A percentile compares a stretch with the other conserved stretches of the same genome.
Conservation (phyloP, 2,329 filamentous ascomycete species). For the Monosporascus ibericus region DNA sequence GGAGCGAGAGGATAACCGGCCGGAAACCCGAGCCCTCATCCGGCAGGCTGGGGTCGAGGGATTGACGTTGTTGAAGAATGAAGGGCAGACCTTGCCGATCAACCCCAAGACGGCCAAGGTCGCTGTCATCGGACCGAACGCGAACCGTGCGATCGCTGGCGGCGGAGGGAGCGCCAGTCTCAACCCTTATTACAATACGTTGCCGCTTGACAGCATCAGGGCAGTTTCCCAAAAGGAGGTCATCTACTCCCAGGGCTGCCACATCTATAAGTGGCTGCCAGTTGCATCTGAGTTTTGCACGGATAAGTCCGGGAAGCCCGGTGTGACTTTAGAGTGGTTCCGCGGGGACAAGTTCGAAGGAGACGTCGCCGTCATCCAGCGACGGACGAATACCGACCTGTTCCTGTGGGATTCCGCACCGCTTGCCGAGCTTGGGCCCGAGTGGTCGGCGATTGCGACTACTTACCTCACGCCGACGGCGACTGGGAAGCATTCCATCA, state of each 20-base stretch:
- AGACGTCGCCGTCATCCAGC: conserved; percentile 48
- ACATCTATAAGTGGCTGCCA: conserved; percentile 60
- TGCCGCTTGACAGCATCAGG: conserved; percentile 58
- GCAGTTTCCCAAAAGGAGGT: conserved; percentile 48
- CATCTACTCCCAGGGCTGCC: conserved; percentile 54
- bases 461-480: conserved; percentile 52
- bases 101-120: conserved; percentile 49
- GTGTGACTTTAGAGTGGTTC: conserved; percentile 60
- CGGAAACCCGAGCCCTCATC: conserved; percentile 55
- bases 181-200: conserved; percentile 62
- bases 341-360: conserved; percentile 58
- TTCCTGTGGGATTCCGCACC: conserved; percentile 68
- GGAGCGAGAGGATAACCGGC: conserved; percentile 50
- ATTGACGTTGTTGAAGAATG: conserved; percentile 59
- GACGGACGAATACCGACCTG: conserved; percentile 57
- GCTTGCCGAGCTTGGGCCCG: conserved; percentile 49
- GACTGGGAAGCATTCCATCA: conserved; percentile 58
- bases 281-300: conserved; percentile 55
- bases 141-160: conserved; percentile 60
- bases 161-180: conserved; percentile 63
- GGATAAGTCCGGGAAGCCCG: conserved; percentile 48
- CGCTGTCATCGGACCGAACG: conserved; percentile 62
- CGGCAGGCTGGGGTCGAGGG: conserved; percentile 56
- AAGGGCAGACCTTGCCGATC: conserved; percentile 52
- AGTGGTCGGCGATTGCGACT: conserved; percentile 59